Evolutionary conservation across 1,284 basidiomycete genomes (phyloP), one percentile per base, ranked within the genome.

Genomic region (Melampsora abietis-canadensis): DNA sequence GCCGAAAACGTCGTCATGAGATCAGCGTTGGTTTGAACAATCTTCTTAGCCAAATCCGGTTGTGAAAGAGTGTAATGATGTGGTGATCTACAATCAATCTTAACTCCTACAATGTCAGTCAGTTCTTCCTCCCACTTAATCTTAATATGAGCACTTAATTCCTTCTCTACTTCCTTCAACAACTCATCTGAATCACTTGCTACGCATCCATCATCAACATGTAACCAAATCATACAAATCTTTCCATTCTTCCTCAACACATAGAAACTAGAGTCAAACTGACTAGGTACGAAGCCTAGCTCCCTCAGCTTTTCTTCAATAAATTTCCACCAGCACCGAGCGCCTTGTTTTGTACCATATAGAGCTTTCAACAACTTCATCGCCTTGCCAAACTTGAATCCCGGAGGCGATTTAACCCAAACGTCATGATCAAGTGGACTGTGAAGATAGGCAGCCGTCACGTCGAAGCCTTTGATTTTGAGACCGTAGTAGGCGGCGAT

Each of bases 401-500:
- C 60, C 17, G 44, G 24, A 2, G 68, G 68, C 4, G 68, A 47
- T 37, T 63, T 63, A 1, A 63, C 30, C 68, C 68, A 70, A 2
- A 70, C 27, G 12, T 61, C 60, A 15, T 70, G 27, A 10, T 63
- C 30, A 17, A 70, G 62, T 1, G 68, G 59, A 1, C 44, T 48
- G 24, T 70, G 62, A 2, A 70, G 34, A 21, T 70, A 70, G 2
- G 68, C 68, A 0, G 68, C 60, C 21, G 62, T 60, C 37, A 70
- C 61, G 51, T 70, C 68, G 21, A 70, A 70, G 4, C 21, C 51
- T 21, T 51, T 34, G 0, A 70, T 59, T 6, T 19, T 2, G 3
- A 34, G 8, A 34, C 34, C 34, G 8, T 34, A 34, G 34, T 34
- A 34, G 12, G 68, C 59, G 2, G 68, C 68, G 3, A 70, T 2